Percentiles rank a stretch among this genome's conserved stretches.
Conservation (phyloP, 345 rosid genomes). For the Syzygium aromaticum region DNA sequence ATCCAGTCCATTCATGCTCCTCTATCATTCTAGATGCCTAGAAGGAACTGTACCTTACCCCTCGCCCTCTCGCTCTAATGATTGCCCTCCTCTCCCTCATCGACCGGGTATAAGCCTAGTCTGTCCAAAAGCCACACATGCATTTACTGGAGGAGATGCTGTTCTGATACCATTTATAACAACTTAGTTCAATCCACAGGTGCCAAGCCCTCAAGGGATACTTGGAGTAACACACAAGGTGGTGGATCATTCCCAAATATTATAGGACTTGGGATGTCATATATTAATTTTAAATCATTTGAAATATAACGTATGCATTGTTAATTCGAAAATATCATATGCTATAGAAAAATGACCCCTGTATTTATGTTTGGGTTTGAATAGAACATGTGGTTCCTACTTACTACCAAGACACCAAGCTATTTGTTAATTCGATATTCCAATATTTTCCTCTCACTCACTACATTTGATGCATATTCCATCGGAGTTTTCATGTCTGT, state of each 20-base stretch:
- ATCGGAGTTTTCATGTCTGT: not conserved
- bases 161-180: not conserved
- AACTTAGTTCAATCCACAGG: not conserved
- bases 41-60: not conserved
- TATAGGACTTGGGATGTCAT: not conserved
- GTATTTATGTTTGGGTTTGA: not conserved
- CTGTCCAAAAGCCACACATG: not conserved
- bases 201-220: not conserved
- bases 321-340: not conserved
- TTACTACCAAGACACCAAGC: not conserved
- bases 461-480: not conserved
- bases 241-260: not conserved
- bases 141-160: not conserved
- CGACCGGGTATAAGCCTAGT: not conserved
- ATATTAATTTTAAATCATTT: not conserved
- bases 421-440: not conserved
- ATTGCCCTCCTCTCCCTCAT: rapidly evolving
- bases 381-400: not conserved
- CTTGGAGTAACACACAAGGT: not conserved
- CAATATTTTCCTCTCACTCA: not conserved
- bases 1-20: not conserved
- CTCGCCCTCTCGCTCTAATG: rapidly evolving
- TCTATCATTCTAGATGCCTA: not conserved
- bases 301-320: not conserved
- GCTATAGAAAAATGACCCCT: not conserved